These are phyloP conservation scores for Xylariaceae sp. DNA, from an alignment of 2,329 filamentous ascomycete species.

Conservation along the genomic window DNA sequence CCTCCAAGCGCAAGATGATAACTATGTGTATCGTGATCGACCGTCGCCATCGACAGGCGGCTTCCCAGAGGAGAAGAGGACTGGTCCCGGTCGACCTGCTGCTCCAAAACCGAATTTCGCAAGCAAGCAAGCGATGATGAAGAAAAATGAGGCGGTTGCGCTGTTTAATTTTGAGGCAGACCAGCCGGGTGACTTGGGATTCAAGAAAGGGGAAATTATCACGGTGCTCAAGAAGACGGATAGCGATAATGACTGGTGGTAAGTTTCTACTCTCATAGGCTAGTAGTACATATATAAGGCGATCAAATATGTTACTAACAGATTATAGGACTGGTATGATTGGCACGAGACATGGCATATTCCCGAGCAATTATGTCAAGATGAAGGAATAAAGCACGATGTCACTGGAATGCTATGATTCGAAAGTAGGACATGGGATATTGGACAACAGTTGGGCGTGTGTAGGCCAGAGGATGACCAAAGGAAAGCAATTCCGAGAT, in stretches of 20 bases:
- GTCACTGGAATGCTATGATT: background rate
- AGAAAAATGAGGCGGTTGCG: constrained; percentile 82
- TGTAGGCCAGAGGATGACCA: too few species aligned
- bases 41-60: constrained; percentile 49
- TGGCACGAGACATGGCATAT: constrained; percentile 84
- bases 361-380: constrained; percentile 81
- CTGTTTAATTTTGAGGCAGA: constrained; percentile 94
- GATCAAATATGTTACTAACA: constrained; percentile 1
- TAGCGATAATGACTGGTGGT: constrained; percentile 94
- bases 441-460: background rate
- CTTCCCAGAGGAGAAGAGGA: constrained; percentile 45
- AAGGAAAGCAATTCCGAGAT: too few species aligned
- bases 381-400: constrained; percentile 49
- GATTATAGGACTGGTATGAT: constrained; percentile 78
- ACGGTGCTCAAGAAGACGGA: constrained; percentile 94
- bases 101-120: constrained; percentile 88
- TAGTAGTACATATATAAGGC: background rate
- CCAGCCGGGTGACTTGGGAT: constrained; percentile 87
- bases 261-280: constrained; percentile 40
- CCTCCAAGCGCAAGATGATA: constrained; percentile 44
- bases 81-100: constrained; percentile 74
- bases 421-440: background rate
- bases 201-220: constrained; percentile 97
- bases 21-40: constrained; percentile 47
- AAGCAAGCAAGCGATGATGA: constrained; percentile 57